These are phyloP conservation scores for Clitocybe nebularis DNA, from an alignment of 1,284 basidiomycete species.

Conservation along the genomic window DNA sequence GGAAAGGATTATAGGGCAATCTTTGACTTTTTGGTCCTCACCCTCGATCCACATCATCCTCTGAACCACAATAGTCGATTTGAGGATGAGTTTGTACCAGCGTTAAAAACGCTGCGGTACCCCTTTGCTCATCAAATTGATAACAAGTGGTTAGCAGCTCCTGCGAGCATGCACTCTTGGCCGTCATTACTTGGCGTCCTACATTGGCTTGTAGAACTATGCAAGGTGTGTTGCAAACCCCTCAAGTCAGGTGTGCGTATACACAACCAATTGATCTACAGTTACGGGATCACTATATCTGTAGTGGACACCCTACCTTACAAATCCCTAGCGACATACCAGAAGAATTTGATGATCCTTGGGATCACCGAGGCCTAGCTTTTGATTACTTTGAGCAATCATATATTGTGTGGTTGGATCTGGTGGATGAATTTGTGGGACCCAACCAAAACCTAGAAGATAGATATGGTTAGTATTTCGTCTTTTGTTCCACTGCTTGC, in stretches of 20 bases:
- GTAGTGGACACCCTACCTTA: constrained; percentile 60
- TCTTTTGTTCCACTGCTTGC: constrained; percentile 2
- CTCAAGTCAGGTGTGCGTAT: neutral
- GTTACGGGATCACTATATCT: constrained; percentile 50
- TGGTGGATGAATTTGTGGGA: constrained; percentile 68
- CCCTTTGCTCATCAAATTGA: constrained; percentile 73
- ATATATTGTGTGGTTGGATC: constrained; percentile 70
- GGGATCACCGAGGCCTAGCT: constrained; percentile 70
- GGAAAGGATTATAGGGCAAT: constrained; percentile 80
- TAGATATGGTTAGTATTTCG: constrained; percentile 60
- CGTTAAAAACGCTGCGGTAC: constrained; percentile 73
- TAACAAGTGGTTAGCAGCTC: constrained; percentile 79
- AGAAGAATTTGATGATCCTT: constrained; percentile 68
- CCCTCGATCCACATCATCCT: constrained; percentile 65
- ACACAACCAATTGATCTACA: constrained; percentile 12
- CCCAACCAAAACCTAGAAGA: constrained; percentile 68
- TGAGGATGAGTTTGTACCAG: constrained; percentile 77
- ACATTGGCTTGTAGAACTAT: constrained; percentile 83
- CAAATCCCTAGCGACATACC: constrained; percentile 59
- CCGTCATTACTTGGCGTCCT: constrained; percentile 76
- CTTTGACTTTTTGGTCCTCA: constrained; percentile 73
- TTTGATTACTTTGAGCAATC: constrained; percentile 72
- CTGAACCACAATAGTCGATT: constrained; percentile 56
- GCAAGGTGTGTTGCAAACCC: constrained; percentile 63
- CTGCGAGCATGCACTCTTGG: constrained; percentile 84